These are phyloP conservation scores for Athelia sp. DNA, from an alignment of 1,284 basidiomycete species.

Conservation along the genomic window DNA sequence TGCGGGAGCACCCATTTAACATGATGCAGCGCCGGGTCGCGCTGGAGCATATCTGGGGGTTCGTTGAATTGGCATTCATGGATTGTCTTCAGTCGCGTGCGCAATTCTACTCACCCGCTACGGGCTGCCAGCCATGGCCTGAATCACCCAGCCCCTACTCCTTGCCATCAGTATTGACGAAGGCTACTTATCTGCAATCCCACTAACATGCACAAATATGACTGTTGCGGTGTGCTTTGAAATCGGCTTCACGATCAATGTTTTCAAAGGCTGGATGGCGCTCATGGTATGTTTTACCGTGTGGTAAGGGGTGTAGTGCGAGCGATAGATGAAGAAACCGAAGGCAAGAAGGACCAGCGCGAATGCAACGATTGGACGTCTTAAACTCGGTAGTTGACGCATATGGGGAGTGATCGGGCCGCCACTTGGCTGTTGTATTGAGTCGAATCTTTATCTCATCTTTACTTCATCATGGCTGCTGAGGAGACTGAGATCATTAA, in stretches of 20 bases:
- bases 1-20: conserved; percentile 84
- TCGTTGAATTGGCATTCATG: too few relatives aligned
- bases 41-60: conserved; percentile 24
- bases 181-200: background rate
- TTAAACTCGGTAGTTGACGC: too few relatives aligned
- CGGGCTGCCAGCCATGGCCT: conserved; percentile 74
- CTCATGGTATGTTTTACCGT: conserved; percentile 17
- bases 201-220: conserved; percentile 78
- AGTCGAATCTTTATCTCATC: background rate
- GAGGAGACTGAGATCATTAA: background rate
- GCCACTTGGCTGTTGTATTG: background rate
- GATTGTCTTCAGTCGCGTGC: too few relatives aligned
- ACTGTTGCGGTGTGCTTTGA: conserved; percentile 79
- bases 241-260: conserved; percentile 47
- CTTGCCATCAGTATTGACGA: background rate
- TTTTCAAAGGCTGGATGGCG: conserved; percentile 35
- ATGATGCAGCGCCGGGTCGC: conserved; percentile 52
- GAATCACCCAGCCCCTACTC: conserved; percentile 69
- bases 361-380: background rate
- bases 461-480: background rate
- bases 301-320: too few relatives aligned
- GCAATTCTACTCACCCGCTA: conserved; percentile 55
- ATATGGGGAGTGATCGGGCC: conserved; percentile 1
- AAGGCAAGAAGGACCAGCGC: background rate
- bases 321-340: background rate